These are phyloP conservation scores for Aspergillus pseudoterreus DNA, from an alignment of 2,329 filamentous ascomycete genomes.

Conservation along the genomic window DNA sequence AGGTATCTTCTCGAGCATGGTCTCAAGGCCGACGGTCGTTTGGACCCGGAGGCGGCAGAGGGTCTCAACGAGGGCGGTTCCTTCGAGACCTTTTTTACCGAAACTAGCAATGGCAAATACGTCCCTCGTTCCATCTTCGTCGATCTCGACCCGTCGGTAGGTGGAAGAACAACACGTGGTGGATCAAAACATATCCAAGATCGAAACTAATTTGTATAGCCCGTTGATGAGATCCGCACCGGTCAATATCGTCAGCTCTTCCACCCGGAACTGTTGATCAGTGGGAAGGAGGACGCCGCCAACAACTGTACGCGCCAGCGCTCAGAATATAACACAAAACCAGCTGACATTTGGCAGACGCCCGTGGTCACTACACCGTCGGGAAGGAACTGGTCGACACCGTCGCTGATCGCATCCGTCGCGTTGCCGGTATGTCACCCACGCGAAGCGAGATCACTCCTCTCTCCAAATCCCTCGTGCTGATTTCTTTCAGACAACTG, in stretches of 20 bases:
- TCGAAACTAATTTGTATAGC: slow-evolving; percentile 34
- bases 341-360: slow-evolving; percentile 42
- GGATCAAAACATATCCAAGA: background rate
- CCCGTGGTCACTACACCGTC: slow-evolving; percentile 65
- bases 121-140: slow-evolving; percentile 66
- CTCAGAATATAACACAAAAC: background rate
- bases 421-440: slow-evolving; percentile 53
- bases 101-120: slow-evolving; percentile 63
- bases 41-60: slow-evolving; percentile 53
- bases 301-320: slow-evolving; percentile 55
- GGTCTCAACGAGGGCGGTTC: slow-evolving; percentile 54
- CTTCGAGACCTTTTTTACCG: slow-evolving; percentile 65
- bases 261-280: slow-evolving; percentile 64
- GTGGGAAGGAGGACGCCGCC: slow-evolving; percentile 66
- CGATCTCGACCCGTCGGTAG: slow-evolving; percentile 61
- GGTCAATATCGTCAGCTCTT: slow-evolving; percentile 61
- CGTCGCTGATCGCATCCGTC: slow-evolving; percentile 62
- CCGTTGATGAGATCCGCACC: slow-evolving; percentile 65
- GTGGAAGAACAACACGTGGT: slow-evolving; percentile 13
- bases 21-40: slow-evolving; percentile 57
- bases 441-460: background rate
- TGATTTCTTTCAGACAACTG: slow-evolving; percentile 54
- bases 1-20: slow-evolving; percentile 67
- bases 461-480: slow-evolving; percentile 13
- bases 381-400: slow-evolving; percentile 64